Base-by-base conservation (phyloP, 1,139 yeast species). In the Trichomonascaceae sp. region DNA sequence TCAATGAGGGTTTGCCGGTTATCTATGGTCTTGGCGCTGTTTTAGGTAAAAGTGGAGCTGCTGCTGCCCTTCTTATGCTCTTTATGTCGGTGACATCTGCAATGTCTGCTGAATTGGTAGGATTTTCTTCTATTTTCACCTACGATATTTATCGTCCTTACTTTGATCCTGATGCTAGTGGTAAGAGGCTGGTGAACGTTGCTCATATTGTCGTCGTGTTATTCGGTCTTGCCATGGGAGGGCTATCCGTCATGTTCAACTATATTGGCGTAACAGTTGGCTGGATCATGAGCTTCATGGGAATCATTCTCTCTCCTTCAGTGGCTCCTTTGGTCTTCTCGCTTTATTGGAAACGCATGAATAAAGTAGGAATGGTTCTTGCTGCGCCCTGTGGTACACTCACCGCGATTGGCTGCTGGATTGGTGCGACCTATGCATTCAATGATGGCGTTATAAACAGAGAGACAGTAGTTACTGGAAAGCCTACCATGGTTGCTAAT, bases 221-320 rank as follows among this genome's bases (percentile, higher is more conserved):
- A 0, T 85, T 83, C 66, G 85, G 88, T 12, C 73, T 86, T 55
- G 74, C 78, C 15, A 84, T 87, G 90, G 84, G 89, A 45, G 95
- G 84, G 0, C 85, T 88, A 65, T 80, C 95, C 15, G 81, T 83
- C 63, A 95, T 95, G 4, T 76, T 88, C 54, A 79, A 82, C 70
- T 85, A 87, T 62, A 93, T 91, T 41, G 85, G 84, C 20, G 83
- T 88, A 50, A 80, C 88, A 30, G 84, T 89, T 86, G 96, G 96
- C 10, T 89, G 84, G 70, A 76, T 89, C 53, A 86, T 87, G 67
- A 87, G 87, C 64, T 72, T 88, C 59, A 87, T 88, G 95, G 96
- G 96, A 52, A 49, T 57, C 15, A 47, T 88, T 52, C 85, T 88
- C 61, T 85, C 91, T 19, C 83, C 93, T 55, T 95, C 91, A 27